phyloP scores from a whole-genome alignment of 441 rosid species.

The Codiaeum variegatum region DNA sequence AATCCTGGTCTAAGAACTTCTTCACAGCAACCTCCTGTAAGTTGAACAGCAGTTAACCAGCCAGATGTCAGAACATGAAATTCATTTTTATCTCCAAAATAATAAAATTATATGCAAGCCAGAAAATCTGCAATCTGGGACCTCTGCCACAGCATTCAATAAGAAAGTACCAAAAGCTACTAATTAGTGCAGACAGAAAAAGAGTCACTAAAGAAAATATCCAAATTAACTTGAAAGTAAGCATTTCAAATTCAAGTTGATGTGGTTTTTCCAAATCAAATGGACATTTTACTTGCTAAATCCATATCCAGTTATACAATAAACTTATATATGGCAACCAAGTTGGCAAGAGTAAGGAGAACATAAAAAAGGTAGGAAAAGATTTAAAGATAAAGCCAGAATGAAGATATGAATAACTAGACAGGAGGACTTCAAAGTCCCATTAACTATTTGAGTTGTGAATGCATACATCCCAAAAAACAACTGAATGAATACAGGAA shows the following conservation, averaged over 20 bases:
- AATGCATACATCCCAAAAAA: background rate
- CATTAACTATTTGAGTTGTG: background rate
- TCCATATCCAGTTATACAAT: background rate
- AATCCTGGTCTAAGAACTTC: constrained; percentile 98
- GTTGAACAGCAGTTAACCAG: constrained; percentile 27
- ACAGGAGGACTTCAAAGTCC: background rate
- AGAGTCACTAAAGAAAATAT: background rate
- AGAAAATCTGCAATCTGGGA: background rate
- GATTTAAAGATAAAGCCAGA: background rate
- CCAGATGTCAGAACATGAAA: constrained; percentile 13
- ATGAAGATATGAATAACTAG: background rate
- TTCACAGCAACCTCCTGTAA: constrained; percentile 97
- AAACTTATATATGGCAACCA: background rate
- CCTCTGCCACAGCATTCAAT: background rate
- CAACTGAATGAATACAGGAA: constrained; percentile 7
- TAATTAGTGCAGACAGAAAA: constrained; percentile 7
- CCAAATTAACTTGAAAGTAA: background rate
- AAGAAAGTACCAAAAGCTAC: background rate
- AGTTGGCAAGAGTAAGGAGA: background rate
- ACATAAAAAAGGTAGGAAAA: background rate
- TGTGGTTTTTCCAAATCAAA: background rate
- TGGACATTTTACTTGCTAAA: background rate
- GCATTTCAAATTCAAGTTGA: background rate
- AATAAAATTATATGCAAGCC: background rate
- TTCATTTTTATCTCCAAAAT: background rate